phyloP scores from a whole-genome alignment of 202 grass and related monocot species.

The Zoysia matrella region DNA sequence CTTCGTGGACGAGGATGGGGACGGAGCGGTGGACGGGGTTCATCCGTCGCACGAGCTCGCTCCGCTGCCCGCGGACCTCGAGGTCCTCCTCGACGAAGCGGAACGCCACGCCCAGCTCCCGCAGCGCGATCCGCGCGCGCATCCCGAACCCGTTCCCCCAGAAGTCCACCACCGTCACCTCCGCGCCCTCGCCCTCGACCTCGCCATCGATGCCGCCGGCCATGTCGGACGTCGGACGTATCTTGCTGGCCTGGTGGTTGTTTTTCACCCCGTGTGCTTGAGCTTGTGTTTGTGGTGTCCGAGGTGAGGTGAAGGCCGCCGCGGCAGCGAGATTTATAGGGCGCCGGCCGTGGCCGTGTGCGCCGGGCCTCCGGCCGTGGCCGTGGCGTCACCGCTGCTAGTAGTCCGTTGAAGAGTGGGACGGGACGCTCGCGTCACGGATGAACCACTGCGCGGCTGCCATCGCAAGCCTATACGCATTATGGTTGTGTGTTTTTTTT shows the following conservation, averaged over 20 bases:
- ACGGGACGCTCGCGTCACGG: no score
- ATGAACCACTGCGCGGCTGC: no score
- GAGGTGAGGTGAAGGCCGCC: not conserved
- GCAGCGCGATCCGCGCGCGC: slow-evolving; percentile 29
- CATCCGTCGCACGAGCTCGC: slow-evolving; percentile 40
- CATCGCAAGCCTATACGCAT: no score
- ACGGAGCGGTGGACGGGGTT: slow-evolving; percentile 34
- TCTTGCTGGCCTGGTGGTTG: not conserved
- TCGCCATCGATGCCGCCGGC: not conserved
- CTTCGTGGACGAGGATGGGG: slow-evolving; percentile 40
- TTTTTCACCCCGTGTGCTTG: no score
- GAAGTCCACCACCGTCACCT: slow-evolving; percentile 30
- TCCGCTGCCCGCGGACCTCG: not conserved
- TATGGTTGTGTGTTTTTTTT: no score
- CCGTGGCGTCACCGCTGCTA: no score
- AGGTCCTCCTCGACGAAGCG: slow-evolving; percentile 47
- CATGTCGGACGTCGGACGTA: no score
- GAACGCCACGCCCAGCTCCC: slow-evolving; percentile 39
- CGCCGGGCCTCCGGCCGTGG: no score
- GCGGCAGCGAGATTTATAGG: not conserved
- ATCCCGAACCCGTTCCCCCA: slow-evolving; percentile 53
- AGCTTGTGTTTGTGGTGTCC: not conserved
- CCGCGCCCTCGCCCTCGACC: not conserved
- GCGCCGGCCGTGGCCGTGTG: not conserved
- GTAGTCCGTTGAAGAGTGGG: no score